Conservation (phyloP, 768 basidiomycete species). For the Udeniomyces megalosporus region DNA sequence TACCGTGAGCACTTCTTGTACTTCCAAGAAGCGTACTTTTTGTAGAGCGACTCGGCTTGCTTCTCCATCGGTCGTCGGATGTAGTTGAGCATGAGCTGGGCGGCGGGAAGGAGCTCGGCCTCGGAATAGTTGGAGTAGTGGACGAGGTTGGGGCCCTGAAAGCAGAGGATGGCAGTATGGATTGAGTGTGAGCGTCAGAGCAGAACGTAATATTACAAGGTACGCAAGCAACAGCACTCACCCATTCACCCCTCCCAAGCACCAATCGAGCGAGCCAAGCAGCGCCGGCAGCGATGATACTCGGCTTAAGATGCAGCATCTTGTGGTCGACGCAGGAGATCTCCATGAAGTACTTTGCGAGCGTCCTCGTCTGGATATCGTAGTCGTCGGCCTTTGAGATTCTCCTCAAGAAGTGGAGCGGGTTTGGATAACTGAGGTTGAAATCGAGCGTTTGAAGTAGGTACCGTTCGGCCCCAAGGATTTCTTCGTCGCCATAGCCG, state of each 20-base stretch:
- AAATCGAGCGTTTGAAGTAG: slow-evolving; percentile 71
- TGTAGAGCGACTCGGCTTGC: slow-evolving; percentile 60
- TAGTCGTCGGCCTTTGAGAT: slow-evolving; percentile 89
- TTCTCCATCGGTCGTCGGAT: slow-evolving; percentile 38
- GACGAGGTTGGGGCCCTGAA: slow-evolving; percentile 61
- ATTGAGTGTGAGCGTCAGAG: too few species aligned
- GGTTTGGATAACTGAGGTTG: slow-evolving; percentile 72
- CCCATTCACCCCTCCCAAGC: slow-evolving; percentile 73
- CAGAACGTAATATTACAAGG: too few species aligned
- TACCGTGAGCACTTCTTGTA: slow-evolving; percentile 69
- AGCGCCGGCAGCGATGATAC: slow-evolving; percentile 62
- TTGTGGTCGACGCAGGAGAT: slow-evolving; percentile 65
- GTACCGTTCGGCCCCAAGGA: slow-evolving; percentile 76
- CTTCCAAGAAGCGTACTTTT: slow-evolving; percentile 72
- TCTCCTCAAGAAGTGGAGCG: slow-evolving; percentile 72
- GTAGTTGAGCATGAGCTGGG: slow-evolving; percentile 76
- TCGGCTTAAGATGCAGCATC: slow-evolving; percentile 58
- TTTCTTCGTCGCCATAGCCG: slow-evolving; percentile 58
- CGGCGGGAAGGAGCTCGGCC: slow-evolving; percentile 58
- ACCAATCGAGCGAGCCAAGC: slow-evolving; percentile 72
- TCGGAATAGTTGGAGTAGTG: slow-evolving; percentile 80
- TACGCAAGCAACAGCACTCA: not conserved
- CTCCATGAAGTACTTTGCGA: slow-evolving; percentile 83
- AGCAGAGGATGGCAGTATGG: not conserved
- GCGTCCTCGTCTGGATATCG: slow-evolving; percentile 64